Evolutionary conservation across 805 yeast species (phyloP), one percentile per base, ranked within the genome.

Genomic region (Candida quercuum): DNA sequence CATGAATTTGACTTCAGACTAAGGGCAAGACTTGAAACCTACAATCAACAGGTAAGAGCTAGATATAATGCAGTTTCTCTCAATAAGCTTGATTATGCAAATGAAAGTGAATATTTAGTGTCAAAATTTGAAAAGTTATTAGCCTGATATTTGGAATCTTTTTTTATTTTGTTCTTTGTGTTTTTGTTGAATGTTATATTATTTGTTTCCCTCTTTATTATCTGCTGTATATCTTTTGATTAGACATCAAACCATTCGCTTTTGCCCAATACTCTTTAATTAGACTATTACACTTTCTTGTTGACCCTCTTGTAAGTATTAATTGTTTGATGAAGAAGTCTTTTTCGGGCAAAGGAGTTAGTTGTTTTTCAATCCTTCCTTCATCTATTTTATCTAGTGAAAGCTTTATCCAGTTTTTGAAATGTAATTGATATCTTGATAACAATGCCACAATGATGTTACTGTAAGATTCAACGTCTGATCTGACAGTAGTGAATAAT

Each of bases 1-100:
- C 71, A 74, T 46, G 89, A 86, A 58, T 86, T 60, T 54, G 71
- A 72, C 25, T 82, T 93, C 61, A 76, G 94, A 60, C 58, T 89
- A 37, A 77, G 84, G 52, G 96, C 95, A 12, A 76, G 80, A 56
- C 85, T 77, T 52, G 97, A 93, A 54, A 77, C 73, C 43, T 93
- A 86, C 60, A 83, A 88, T 51, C 95, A 88, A 36, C 75, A 72
- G 33, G 72, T 75, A 22, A 74, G 91, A 59, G 77, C 86, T 14
- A 76, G 96, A 57, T 86, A 81, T 57, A 81, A 81, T 39, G 85
- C 76, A 3, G 65, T 76, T 34, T 69, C 72, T 13, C 47, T 81
- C 20, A 67, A 67, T 36, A 67, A 67, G 28, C 51, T 85, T 36
- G 78, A 81, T 48, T 81, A 59, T 52, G 64, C 62, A 38, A 69